A percentile compares a stretch with the other conserved stretches of the same genome.
Conservation (phyloP, 2,329 filamentous ascomycete genomes). For the Stagonosporopsis tanaceti region DNA sequence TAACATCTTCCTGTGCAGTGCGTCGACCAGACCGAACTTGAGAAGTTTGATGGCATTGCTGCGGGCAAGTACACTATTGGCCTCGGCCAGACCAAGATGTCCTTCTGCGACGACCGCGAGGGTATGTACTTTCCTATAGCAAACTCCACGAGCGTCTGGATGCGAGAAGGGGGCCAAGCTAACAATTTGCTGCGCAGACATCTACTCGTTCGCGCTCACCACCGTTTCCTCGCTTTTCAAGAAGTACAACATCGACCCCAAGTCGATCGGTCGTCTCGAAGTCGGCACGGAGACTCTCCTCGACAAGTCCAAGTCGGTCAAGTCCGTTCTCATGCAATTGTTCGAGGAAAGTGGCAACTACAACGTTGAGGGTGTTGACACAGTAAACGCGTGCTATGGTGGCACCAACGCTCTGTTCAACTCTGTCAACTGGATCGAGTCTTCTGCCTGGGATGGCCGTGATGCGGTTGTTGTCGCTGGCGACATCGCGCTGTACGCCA, state of each 20-base stretch:
- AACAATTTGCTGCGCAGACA: slow-evolving; percentile 50
- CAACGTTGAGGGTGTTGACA: slow-evolving; percentile 63
- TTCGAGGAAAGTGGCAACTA: slow-evolving; percentile 61
- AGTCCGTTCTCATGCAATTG: slow-evolving; percentile 63
- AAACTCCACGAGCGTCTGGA: background rate
- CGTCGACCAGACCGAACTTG: slow-evolving; percentile 62
- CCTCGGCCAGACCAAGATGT: slow-evolving; percentile 64
- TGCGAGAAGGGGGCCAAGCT: slow-evolving; percentile 18
- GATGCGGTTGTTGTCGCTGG: slow-evolving; percentile 61
- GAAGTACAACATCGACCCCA: slow-evolving; percentile 62
- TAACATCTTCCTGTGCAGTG: slow-evolving; percentile 49
- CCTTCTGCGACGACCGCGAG: slow-evolving; percentile 64
- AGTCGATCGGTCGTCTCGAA: slow-evolving; percentile 60
- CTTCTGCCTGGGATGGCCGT: slow-evolving; percentile 62
- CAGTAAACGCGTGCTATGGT: slow-evolving; percentile 63
- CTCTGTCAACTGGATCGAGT: slow-evolving; percentile 63
- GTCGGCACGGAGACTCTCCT: slow-evolving; percentile 63
- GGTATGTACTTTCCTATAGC: slow-evolving; percentile 42
- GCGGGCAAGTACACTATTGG: slow-evolving; percentile 63
- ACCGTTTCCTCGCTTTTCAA: slow-evolving; percentile 60
- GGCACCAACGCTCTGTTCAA: slow-evolving; percentile 64
- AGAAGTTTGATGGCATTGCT: slow-evolving; percentile 63
- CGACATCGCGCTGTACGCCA: slow-evolving; percentile 64
- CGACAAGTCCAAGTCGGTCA: slow-evolving; percentile 65
- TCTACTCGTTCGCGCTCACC: slow-evolving; percentile 63